Evolutionary conservation across 331 rosid genomes (phyloP).

Genomic region (Pyracantha coccinea): DNA sequence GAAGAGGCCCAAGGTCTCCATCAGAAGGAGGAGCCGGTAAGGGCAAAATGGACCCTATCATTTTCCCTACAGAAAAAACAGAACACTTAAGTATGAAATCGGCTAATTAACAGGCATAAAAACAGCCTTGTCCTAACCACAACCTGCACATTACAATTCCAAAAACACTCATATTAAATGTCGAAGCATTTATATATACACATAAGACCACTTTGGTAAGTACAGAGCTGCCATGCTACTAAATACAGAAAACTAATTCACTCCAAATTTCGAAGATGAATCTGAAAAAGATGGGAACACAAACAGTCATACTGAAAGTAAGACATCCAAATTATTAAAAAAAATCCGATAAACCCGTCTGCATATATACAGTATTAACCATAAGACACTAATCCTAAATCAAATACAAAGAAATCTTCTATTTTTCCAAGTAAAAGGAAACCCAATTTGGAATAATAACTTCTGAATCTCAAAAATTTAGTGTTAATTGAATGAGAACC

Average conservation of each 20-base stretch:
- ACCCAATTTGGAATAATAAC: background rate
- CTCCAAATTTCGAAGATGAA: background rate
- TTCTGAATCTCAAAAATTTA: background rate
- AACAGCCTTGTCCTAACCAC: background rate
- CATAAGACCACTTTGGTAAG: background rate
- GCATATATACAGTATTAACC: no score
- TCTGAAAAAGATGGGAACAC: background rate
- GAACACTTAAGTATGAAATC: background rate
- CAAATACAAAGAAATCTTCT: no score
- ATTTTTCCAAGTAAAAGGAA: background rate
- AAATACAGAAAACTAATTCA: background rate
- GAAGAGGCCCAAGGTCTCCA: slow-evolving; percentile 67
- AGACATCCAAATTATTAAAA: no score
- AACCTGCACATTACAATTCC: slow-evolving; percentile 1
- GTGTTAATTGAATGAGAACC: background rate
- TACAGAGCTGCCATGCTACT: background rate
- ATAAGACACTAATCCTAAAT: no score
- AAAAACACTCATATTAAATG: background rate
- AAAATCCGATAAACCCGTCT: no score
- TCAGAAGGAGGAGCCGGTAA: slow-evolving; percentile 69
- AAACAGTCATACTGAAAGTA: background rate
- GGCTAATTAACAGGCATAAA: background rate
- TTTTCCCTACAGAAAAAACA: background rate
- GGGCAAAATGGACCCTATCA: slow-evolving; percentile 55
- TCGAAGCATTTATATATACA: background rate